Evolutionary conservation across 257 asterid genomes (phyloP).

Genomic region (Nicotiana knightiana): DNA sequence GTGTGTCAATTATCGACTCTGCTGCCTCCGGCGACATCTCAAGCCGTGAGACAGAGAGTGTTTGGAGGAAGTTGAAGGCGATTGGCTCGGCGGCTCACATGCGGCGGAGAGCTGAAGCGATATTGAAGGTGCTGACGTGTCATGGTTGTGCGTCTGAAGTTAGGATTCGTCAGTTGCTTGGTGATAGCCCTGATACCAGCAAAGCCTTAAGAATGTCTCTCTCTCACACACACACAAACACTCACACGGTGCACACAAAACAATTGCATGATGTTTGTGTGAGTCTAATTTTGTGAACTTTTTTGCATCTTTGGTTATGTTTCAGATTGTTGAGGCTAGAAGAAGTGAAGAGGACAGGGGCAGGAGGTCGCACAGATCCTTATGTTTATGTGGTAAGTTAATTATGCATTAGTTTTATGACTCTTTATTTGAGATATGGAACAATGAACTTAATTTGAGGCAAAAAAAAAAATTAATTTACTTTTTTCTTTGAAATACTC

Average conservation of each 20-base stretch:
- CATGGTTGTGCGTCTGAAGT: constrained; percentile 75
- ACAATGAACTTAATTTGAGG: no score
- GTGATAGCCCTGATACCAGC: constrained; percentile 98
- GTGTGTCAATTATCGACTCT: constrained; percentile 41
- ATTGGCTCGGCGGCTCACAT: constrained; percentile 48
- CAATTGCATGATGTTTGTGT: not conserved
- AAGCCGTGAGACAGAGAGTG: constrained; percentile 15
- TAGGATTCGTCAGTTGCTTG: constrained; percentile 75
- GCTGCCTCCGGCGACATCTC: constrained; percentile 16
- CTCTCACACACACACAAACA: not conserved
- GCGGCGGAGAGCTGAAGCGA: constrained; percentile 64
- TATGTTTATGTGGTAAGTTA: constrained; percentile 65
- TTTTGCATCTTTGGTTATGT: constrained; percentile 5
- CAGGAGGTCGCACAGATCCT: constrained; percentile 88
- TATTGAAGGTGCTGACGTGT: constrained; percentile 51
- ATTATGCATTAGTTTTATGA: not conserved
- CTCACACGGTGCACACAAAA: not conserved
- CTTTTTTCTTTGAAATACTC: not conserved
- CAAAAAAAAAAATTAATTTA: no score
- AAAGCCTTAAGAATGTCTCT: constrained; percentile 73
- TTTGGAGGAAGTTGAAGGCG: constrained; percentile 28
- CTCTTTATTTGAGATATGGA: not conserved
- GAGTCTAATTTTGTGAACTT: not conserved
- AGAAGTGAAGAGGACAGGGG: constrained; percentile 73
- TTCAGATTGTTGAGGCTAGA: constrained; percentile 72